Evolutionary conservation across 192 early-diverging fungal genomes (phyloP).

Genomic region (Coemansia sp.): DNA sequence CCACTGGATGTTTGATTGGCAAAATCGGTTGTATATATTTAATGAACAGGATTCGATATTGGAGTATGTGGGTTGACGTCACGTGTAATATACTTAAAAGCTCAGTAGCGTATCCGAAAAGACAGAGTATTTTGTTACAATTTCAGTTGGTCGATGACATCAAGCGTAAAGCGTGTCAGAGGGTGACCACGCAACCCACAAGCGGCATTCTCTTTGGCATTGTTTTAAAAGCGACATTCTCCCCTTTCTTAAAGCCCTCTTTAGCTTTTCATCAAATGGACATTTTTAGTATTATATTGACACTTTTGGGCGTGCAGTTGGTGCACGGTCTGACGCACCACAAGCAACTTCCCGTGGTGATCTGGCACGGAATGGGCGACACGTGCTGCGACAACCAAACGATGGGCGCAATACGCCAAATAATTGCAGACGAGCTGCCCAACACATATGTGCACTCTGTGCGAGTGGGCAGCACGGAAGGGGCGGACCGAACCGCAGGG

Average conservation of each 20-base stretch:
- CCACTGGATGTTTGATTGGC: neutral
- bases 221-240: neutral
- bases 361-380: slow-evolving; percentile 94
- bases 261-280: neutral
- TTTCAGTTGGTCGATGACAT: too few species aligned
- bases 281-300: neutral
- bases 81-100: slow-evolving; percentile 11
- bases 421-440: slow-evolving; percentile 56
- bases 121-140: too few species aligned
- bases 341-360: slow-evolving; percentile 55
- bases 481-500: slow-evolving; percentile 73
- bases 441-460: slow-evolving; percentile 79
- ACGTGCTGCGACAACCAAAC: slow-evolving; percentile 71
- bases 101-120: too few species aligned
- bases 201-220: too few species aligned
- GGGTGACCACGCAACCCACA: too few species aligned
- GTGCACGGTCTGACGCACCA: neutral
- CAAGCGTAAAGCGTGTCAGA: too few species aligned
- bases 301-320: neutral
- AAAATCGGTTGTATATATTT: neutral
- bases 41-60: neutral
- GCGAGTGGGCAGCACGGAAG: slow-evolving; percentile 61
- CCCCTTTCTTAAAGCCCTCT: neutral
- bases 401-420: slow-evolving; percentile 55
- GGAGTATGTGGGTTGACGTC: slow-evolving; percentile 5